phyloP scores from a whole-genome alignment of 2,329 filamentous ascomycete species.

The Colletotrichum scovillei region DNA sequence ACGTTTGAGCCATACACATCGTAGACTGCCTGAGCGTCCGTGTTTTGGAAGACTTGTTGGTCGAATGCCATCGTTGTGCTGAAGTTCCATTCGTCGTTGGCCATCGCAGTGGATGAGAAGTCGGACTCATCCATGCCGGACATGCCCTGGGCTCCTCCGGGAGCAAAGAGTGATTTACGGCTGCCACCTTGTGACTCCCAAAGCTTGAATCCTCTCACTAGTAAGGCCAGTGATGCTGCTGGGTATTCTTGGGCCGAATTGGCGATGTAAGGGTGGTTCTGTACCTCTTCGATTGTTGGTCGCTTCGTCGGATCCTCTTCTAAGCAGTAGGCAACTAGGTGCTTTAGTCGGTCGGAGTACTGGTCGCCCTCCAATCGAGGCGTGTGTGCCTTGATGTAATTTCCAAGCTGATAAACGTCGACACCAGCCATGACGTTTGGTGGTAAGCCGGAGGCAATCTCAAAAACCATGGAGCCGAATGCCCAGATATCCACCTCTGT shows the following conservation, averaged over 20 bases:
- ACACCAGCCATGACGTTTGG: slow-evolving; percentile 72
- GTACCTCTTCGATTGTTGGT: slow-evolving; percentile 76
- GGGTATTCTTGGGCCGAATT: slow-evolving; percentile 73
- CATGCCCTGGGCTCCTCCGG: slow-evolving; percentile 68
- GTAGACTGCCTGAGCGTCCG: slow-evolving; percentile 68
- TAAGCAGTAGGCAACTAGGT: slow-evolving; percentile 79
- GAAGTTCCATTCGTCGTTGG: slow-evolving; percentile 75
- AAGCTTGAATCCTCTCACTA: slow-evolving; percentile 78
- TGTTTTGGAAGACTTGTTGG: slow-evolving; percentile 63
- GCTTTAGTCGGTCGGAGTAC: slow-evolving; percentile 76
- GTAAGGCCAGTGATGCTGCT: slow-evolving; percentile 68
- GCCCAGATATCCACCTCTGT: slow-evolving; percentile 87
- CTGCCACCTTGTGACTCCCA: slow-evolving; percentile 82
- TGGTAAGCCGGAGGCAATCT: slow-evolving; percentile 82
- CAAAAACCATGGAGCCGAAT: slow-evolving; percentile 83
- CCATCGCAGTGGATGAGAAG: slow-evolving; percentile 55
- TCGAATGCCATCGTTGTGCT: slow-evolving; percentile 75
- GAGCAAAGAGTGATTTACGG: slow-evolving; percentile 72
- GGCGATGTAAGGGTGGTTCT: slow-evolving; percentile 76
- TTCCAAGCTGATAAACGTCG: slow-evolving; percentile 59
- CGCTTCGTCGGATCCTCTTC: slow-evolving; percentile 75
- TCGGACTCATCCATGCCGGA: slow-evolving; percentile 49
- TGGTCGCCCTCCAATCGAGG: slow-evolving; percentile 78
- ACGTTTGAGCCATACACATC: slow-evolving; percentile 70
- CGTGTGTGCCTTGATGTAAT: slow-evolving; percentile 68